Conservation (phyloP, 495 filamentous ascomycete species). For the Neurospora tetraspora region DNA sequence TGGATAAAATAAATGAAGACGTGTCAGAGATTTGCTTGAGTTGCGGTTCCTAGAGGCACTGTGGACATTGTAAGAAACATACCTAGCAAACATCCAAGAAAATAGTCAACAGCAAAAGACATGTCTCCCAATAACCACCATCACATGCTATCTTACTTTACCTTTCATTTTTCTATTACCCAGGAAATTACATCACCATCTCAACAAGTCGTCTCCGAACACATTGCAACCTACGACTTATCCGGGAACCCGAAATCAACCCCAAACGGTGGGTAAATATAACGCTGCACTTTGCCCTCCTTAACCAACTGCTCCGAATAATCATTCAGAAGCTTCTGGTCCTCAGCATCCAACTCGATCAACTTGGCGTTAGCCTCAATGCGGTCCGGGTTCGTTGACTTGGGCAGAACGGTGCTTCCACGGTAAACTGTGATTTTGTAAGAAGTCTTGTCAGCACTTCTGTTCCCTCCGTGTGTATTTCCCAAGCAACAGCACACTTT, state of each 20-base stretch:
- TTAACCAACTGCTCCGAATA: constrained; percentile 49
- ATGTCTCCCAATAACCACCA: not conserved
- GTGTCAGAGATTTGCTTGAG: not conserved
- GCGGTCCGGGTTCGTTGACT: constrained; percentile 64
- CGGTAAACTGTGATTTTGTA: constrained; percentile 44
- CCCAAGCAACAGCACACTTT: not conserved
- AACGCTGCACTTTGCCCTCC: constrained; percentile 54
- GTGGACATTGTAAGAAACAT: not conserved
- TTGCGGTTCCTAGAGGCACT: not conserved
- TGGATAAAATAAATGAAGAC: not conserved
- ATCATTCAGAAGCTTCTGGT: constrained; percentile 53
- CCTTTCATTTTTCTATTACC: not conserved
- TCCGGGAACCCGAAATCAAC: constrained; percentile 71
- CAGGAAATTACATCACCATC: not conserved
- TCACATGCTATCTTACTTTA: not conserved
- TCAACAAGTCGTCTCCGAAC: not conserved
- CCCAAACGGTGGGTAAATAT: constrained; percentile 71
- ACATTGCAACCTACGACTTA: constrained; percentile 31
- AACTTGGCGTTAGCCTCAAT: constrained; percentile 67
- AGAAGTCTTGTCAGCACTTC: not conserved
- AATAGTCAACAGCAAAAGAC: not conserved
- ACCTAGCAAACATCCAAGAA: not conserved
- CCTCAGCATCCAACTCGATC: constrained; percentile 54
- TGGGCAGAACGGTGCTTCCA: constrained; percentile 65
- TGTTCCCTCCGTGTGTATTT: not conserved